phyloP scores from a whole-genome alignment of 805 yeast species.

The Wickerhamomyces ciferrii region DNA sequence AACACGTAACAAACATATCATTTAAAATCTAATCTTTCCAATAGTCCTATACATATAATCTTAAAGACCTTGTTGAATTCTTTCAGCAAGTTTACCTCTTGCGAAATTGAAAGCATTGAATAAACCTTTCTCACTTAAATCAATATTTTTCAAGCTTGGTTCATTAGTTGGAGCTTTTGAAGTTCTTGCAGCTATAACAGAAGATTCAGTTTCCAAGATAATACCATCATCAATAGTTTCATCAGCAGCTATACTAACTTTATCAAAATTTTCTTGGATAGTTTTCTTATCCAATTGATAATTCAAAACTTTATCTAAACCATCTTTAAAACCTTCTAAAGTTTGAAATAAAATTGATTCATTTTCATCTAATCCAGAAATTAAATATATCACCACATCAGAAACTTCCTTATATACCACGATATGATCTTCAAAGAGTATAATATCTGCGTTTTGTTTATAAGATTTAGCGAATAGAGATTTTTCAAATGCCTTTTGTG shows the following conservation, averaged over 20 bases:
- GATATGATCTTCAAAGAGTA: slow-evolving; percentile 72
- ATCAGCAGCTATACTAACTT: slow-evolving; percentile 81
- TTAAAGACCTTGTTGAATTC: slow-evolving; percentile 38
- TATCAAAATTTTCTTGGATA: slow-evolving; percentile 77
- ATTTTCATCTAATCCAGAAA: slow-evolving; percentile 78
- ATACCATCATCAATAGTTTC: slow-evolving; percentile 94
- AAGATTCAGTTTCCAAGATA: slow-evolving; percentile 83
- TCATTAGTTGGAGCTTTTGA: slow-evolving; percentile 82
- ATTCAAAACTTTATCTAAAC: slow-evolving; percentile 70
- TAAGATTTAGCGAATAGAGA: slow-evolving; percentile 69
- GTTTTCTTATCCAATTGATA: slow-evolving; percentile 70
- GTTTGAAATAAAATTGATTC: slow-evolving; percentile 76
- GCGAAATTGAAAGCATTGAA: slow-evolving; percentile 87
- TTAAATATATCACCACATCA: slow-evolving; percentile 67
- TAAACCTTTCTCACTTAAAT: slow-evolving; percentile 69
- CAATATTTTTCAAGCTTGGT: slow-evolving; percentile 52
- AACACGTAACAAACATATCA: too few relatives aligned
- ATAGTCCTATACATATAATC: too few relatives aligned
- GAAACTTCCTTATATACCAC: slow-evolving; percentile 83
- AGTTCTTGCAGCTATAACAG: slow-evolving; percentile 83
- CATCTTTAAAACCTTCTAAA: slow-evolving; percentile 72
- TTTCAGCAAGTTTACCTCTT: slow-evolving; percentile 58
- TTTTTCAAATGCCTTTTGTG: slow-evolving; percentile 75
- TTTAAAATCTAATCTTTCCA: too few relatives aligned
- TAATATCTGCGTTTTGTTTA: slow-evolving; percentile 74